Evolutionary conservation across 495 filamentous ascomycete genomes (phyloP), one percentile per base, ranked within the genome.

Genomic region (Aspergillus cristatus): DNA sequence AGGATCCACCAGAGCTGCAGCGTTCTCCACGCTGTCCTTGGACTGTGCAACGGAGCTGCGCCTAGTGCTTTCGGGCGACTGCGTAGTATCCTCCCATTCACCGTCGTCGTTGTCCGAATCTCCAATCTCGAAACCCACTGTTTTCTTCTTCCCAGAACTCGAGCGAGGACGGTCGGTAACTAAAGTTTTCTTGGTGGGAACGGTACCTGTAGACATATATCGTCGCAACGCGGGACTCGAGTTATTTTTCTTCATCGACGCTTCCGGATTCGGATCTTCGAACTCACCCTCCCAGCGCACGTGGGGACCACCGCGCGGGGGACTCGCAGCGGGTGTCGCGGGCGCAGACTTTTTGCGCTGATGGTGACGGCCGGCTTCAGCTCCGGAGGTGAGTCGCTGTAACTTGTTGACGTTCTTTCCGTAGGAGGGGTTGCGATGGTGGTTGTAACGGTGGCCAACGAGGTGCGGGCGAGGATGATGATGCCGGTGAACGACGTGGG

Each of bases 41-140:
- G 57, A 62, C 32, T 59, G 62, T 11, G 50, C 65, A 32, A 63
- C 63, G 5, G 67, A 71, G 39, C 65, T 63, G 38, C 63, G 62
- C 40, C 67, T 43, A 14, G 65, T 71, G 40, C 63, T 67, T 53
- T 69, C 62, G 26, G 67, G 67, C 14, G 67, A 71, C 46, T 71
- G 67, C n/a, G 67, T 68, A 30, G 63, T 68, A 47, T 71, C 67
- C 41, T 71, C 67, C 67, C 67, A 71, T 34, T 68, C 67, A 35
- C 53, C 62, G 41, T 66, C 63, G 52, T 65, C 64, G 52, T 55
- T 57, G 16, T 67, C 60, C 26, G 63, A 60, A 30, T 68, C 65
- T n/a, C 49, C 66, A 25, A 71, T 33, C 36, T 71, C 62, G 45
- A 71, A 71, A 4, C 67, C 67, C 32, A 67, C 65, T 13, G 63